phyloP scores from a whole-genome alignment of 1,139 yeast species.

The Debaryomycetaceae sp. region DNA sequence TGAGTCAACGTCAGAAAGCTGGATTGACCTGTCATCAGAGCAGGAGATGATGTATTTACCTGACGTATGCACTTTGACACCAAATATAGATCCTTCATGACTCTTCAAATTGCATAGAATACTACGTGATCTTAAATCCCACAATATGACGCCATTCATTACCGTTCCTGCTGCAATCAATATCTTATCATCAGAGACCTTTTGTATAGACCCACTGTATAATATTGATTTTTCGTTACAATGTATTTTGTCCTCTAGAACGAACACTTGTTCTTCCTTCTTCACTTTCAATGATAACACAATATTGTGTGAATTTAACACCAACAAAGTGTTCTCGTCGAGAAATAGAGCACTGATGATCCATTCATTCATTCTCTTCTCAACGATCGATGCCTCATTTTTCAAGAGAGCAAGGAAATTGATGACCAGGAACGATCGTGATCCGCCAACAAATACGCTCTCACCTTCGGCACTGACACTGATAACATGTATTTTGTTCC shows the following conservation, averaged over 20 bases:
- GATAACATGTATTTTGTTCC: conserved; percentile 81
- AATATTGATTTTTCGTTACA: conserved; percentile 77
- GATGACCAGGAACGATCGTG: conserved; percentile 57
- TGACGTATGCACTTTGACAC: conserved; percentile 58
- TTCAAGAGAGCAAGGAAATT: conserved; percentile 15
- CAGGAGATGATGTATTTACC: conserved; percentile 69
- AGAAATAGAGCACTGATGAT: conserved; percentile 56
- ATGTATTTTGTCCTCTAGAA: conserved; percentile 38
- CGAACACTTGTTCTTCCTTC: conserved; percentile 7
- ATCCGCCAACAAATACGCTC: conserved; percentile 62
- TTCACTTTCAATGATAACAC: conserved; percentile 47
- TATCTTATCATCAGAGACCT: conserved; percentile 38
- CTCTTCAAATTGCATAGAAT: conserved; percentile 57
- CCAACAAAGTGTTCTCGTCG: conserved; percentile 33
- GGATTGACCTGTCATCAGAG: conserved; percentile 89
- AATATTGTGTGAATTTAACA: conserved; percentile 80
- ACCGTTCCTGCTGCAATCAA: conserved; percentile 87
- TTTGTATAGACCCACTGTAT: conserved; percentile 76
- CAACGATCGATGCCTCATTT: conserved; percentile 18
- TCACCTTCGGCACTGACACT: conserved; percentile 27
- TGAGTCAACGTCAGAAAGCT: conserved; percentile 59
- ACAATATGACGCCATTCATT: conserved; percentile 77
- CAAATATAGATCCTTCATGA: conserved; percentile 91
- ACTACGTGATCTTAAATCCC: conserved; percentile 53
- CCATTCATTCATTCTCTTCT: conserved; percentile 72